Evolutionary conservation across 176 grass and related monocot species (phyloP).

Genomic region (Canna indica): DNA sequence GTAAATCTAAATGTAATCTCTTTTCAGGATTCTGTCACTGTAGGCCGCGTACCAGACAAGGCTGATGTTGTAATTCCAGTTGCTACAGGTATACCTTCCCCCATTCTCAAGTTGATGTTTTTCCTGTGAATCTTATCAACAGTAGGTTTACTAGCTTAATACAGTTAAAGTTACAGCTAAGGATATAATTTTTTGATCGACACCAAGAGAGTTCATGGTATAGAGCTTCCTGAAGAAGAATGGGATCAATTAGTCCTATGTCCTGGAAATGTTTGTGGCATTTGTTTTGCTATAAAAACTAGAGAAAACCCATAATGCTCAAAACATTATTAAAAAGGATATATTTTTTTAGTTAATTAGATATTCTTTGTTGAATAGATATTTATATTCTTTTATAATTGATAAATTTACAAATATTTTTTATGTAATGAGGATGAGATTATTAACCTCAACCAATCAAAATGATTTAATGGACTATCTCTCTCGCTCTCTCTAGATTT

Average conservation of each 20-base stretch:
- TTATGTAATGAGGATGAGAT: too few relatives aligned
- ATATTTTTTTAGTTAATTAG: too few relatives aligned
- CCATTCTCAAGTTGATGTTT: neutral
- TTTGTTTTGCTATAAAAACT: too few relatives aligned
- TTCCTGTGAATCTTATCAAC: neutral
- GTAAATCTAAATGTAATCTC: neutral
- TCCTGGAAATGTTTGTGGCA: neutral
- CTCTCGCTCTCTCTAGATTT: too few relatives aligned
- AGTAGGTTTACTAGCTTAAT: too few relatives aligned
- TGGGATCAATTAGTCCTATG: neutral
- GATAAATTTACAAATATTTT: too few relatives aligned
- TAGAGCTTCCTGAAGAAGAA: neutral
- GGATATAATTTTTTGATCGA: neutral
- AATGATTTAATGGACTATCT: too few relatives aligned
- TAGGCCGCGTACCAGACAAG: slow-evolving; percentile 52
- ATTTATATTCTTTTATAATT: too few relatives aligned
- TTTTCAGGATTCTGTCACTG: slow-evolving; percentile 38
- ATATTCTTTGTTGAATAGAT: too few relatives aligned
- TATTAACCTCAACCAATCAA: too few relatives aligned
- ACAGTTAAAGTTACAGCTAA: neutral
- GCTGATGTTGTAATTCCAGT: slow-evolving; percentile 69
- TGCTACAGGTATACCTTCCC: slow-evolving; percentile 38
- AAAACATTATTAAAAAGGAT: too few relatives aligned
- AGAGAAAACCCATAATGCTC: too few relatives aligned
- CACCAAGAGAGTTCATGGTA: neutral